Base-by-base conservation (phyloP, 225 moss, liverwort and hornwort genomes). In the Straminergon stramineum region DNA sequence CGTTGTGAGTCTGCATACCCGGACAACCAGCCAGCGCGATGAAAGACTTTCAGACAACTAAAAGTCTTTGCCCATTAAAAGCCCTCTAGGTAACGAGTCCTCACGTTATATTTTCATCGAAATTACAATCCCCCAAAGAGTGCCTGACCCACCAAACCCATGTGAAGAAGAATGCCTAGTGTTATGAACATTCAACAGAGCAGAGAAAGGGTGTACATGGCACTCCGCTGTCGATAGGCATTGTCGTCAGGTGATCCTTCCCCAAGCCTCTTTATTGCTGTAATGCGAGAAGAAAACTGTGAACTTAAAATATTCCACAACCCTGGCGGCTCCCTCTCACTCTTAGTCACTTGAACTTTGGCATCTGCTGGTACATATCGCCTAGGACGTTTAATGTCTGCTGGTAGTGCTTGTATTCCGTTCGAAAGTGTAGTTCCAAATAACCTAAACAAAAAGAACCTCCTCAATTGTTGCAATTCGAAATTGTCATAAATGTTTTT, bases 241-340 rank as follows among this genome's bases (percentile, higher is more conserved):
- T 89, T 93, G 89, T 96, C 92, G 79, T 89, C 90, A 79, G 91
- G 89, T 90, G 91, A 90, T 93, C 93, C 93, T 87, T 95, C 95
- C 75, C 95, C 96, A 60, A 97, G 94, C 85, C 94, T 93, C 91
- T 95, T 96, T 64, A 97, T 94, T 75, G 96, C 95, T 53, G 97
- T 95, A 65, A 97, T 96, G 89, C 89, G 92, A 85, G 97, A 96
- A 30, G 92, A 81, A 89, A 96, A 92, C 73, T 87, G 79, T 73
- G 91, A 69, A 80, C 86, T 90, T 60, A 90, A 88, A 61, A 89
- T 90, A 81, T 93, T 89, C 92, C 89, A 92, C 82, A 96, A 89
- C 58, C 92, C 93, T 63, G 95, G 95, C 34, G 96, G 93, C 85
- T 92, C 92, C 92, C 89, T 94, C 88, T 95, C 93, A 34, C 86